Evolutionary conservation across 2,329 filamentous ascomycete genomes (phyloP).

Genomic region (Didymella keratinophila): DNA sequence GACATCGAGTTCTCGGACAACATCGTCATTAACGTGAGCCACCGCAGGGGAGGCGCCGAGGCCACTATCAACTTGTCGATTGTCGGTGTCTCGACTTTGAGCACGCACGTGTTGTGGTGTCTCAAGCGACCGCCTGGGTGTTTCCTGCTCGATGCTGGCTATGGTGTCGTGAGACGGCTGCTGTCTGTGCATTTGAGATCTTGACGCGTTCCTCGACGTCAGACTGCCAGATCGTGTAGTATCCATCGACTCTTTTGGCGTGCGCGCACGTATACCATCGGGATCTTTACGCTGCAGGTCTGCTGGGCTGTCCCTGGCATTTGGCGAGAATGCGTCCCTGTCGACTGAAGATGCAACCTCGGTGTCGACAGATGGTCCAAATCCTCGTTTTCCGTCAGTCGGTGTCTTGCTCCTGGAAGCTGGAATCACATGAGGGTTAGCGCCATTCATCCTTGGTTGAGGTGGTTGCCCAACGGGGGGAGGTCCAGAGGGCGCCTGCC

Average conservation of each 20-base stretch:
- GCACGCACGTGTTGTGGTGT: slow-evolving; percentile 38
- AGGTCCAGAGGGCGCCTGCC: slow-evolving; percentile 68
- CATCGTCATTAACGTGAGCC: slow-evolving; percentile 71
- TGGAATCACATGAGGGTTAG: slow-evolving; percentile 22
- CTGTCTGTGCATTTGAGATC: slow-evolving; percentile 57
- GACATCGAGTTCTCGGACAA: slow-evolving; percentile 86
- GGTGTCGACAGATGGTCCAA: slow-evolving; percentile 54
- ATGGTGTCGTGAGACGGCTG: slow-evolving; percentile 68
- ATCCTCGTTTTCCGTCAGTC: slow-evolving; percentile 57
- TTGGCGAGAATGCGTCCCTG: slow-evolving; percentile 58
- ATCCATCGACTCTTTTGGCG: slow-evolving; percentile 49
- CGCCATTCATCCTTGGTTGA: slow-evolving; percentile 59
- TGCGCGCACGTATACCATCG: slow-evolving; percentile 39
- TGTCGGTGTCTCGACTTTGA: slow-evolving; percentile 43
- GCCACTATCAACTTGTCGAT: slow-evolving; percentile 65
- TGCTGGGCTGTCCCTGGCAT: slow-evolving; percentile 49
- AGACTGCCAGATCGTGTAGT: slow-evolving; percentile 45
- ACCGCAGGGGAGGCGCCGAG: slow-evolving; percentile 66
- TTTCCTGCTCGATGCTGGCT: slow-evolving; percentile 58
- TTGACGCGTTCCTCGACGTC: slow-evolving; percentile 47
- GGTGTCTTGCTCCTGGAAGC: slow-evolving; percentile 59
- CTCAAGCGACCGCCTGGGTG: slow-evolving; percentile 45
- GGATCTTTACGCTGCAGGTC: slow-evolving; percentile 43
- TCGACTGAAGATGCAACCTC: slow-evolving; percentile 55
- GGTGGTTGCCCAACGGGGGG: slow-evolving; percentile 71